These are phyloP conservation scores for Perkinsela sp. DNA, from an alignment of 208 protist genomes.

Conservation along the genomic window DNA sequence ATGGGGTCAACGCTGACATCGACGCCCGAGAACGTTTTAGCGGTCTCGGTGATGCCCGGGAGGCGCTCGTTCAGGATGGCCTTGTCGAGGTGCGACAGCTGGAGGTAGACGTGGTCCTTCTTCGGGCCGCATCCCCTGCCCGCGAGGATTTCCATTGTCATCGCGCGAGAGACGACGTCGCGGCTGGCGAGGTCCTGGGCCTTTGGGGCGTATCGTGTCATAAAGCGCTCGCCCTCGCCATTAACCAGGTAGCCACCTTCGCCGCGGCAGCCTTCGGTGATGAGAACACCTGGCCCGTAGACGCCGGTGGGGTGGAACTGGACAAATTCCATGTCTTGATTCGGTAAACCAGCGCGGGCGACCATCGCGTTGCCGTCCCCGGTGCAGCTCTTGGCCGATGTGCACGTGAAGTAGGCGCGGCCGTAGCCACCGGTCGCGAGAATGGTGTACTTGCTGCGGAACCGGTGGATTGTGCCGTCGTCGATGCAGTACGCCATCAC, in stretches of 20 bases:
- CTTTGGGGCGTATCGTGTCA: conserved; percentile 91
- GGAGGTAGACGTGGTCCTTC: conserved; percentile 87
- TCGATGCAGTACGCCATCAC: conserved; percentile 86
- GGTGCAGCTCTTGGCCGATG: conserved; percentile 92
- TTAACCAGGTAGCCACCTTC: conserved; percentile 94
- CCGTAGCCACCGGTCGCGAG: conserved; percentile 92
- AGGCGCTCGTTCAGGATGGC: conserved; percentile 80
- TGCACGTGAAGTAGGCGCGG: conserved; percentile 83
- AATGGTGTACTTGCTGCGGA: conserved; percentile 80
- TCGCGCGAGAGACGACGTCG: conserved; percentile 93
- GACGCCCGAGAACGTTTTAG: conserved; percentile 93
- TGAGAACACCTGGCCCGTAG: conserved; percentile 91
- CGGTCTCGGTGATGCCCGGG: conserved; percentile 93
- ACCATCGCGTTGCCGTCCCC: conserved; percentile 95
- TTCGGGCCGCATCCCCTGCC: conserved; percentile 67
- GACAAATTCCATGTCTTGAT: conserved; percentile 93
- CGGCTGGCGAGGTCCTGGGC: conserved; percentile 94
- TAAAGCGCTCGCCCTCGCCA: conserved; percentile 88
- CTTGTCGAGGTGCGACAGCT: conserved; percentile 86
- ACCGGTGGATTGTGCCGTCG: conserved; percentile 90
- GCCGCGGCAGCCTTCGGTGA: conserved; percentile 88
- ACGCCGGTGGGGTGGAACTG: conserved; percentile 99
- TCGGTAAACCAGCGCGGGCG: conserved; percentile 81
- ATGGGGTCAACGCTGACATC: conserved; percentile 96
- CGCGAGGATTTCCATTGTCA: conserved; percentile 88